Evolutionary conservation across 2,329 filamentous ascomycete species (phyloP), one percentile per base, ranked within the genome.

Genomic region (Penicillium verrucosum): DNA sequence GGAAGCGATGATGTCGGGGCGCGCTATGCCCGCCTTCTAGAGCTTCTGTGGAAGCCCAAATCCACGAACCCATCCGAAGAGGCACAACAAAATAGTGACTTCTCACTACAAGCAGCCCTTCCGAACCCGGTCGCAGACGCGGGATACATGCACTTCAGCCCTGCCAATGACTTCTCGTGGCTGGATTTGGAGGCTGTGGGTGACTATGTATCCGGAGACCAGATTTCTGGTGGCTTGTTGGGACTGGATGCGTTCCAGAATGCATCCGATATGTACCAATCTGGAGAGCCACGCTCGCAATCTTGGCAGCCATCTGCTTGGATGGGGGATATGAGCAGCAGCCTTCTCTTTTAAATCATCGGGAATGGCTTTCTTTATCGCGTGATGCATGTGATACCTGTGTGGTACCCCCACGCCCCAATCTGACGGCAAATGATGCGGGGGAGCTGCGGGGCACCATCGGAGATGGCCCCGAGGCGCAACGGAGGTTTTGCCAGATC

Each of bases 121-220:
- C 45, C 66, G 27, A 69, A 63, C 56, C 64, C 68, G 49, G 57
- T 78, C 62, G 53, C 75, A 60, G 73, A 78, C 38, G 65, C 66
- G 36, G 66, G 66, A 5, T 71, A 75, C 58, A 62, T 74, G 68
- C 65, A 78, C 56, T 73, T 75, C 68, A 74, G 78, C 68, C 73
- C 78, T 50, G 74, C 80, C 2, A 81, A 84, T 50, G 81, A 83
- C 42, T 86, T 86, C 68, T 85, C 82, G 0, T 86, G 84, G 84
- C 75, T 84, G 1, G 82, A 86, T 64, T 71, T 86, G 5, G 81
- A 82, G 56, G 83, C 83, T 1, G 78, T 86, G 2, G 82, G 82
- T 0, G 82, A 85, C 59, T 85, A 82, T 63, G 81, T 80, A 21
- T 78, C 76, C 4, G 76, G 77, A 4, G 77, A 80, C 49, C 75